Base-by-base conservation (phyloP, 495 filamentous ascomycete species). In the Hypoxylon fuscum region DNA sequence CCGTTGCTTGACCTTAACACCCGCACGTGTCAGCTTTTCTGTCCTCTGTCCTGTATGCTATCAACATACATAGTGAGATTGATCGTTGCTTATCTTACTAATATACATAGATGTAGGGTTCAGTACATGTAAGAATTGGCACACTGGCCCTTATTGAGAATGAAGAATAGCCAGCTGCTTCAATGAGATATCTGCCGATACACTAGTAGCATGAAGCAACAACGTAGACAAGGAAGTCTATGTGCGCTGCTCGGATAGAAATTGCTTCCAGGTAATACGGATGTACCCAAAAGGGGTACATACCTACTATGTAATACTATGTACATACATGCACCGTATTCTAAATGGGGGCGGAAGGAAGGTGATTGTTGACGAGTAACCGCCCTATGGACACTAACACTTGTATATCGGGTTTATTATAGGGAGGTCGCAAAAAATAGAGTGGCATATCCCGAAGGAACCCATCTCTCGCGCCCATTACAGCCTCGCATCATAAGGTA, bases 201-300 rank as follows among this genome's bases (percentile, higher is more conserved):
- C n/a, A n/a, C n/a, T n/a, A n/a, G 12, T 37, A 14, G 15, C 12
- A 37, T 37, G 15, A 37, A n/a, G 32, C 43, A 44, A 31, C 50
- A 34, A 31, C 12, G 25, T 42, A 29, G 21, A 27, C 40, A 37
- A n/a, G n/a, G 46, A 27, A 38, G 53, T 47, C 55, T 49, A 48
- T 49, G 47, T 37, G 40, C 21, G 32, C n/a, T 59, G 22, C 41
- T 43, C 35, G 50, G 44, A 56, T 53, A 31, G 35, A 61, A 53
- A 61, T 54, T 58, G 42, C 42, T 58, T 11, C 34, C 12, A 11
- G 37, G 37, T 15, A 17, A 34, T 64, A 66, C 52, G 41, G 52
- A 59, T 55, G 57, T 60, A 41, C 52, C 63, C 22, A 50, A 60
- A 65, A 65, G 62, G 62, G 62, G 55, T 52, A 51, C 55, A 40